Evolutionary conservation across 306 rosid species (phyloP).

Genomic region (Spatholobus suberectus): DNA sequence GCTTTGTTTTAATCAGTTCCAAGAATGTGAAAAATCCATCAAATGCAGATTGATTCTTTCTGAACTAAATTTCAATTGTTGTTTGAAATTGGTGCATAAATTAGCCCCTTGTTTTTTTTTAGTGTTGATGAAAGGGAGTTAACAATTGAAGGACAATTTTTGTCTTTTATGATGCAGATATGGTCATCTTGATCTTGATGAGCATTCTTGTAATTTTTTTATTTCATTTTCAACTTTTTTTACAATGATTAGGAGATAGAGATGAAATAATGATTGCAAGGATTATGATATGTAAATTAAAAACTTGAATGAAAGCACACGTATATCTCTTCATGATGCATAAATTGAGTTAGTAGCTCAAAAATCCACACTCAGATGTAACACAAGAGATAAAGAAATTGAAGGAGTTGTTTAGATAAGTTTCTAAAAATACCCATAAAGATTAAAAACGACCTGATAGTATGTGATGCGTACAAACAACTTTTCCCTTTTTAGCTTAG

Average conservation of each 20-base stretch:
- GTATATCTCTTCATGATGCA: constrained; percentile 21
- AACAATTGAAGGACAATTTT: not conserved
- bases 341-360: constrained; percentile 25
- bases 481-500: constrained; percentile 2
- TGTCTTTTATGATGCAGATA: constrained; percentile 26
- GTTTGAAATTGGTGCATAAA: too few relatives aligned
- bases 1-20: too few relatives aligned
- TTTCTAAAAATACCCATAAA: not conserved
- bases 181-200: constrained; percentile 37
- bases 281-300: constrained; percentile 39
- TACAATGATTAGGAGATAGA: constrained; percentile 32
- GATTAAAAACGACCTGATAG: constrained; percentile 22
- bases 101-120: too few relatives aligned
- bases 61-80: too few relatives aligned
- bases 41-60: too few relatives aligned
- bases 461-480: constrained; percentile 16
- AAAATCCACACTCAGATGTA: constrained; percentile 15
- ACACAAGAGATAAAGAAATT: constrained; percentile 18
- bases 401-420: constrained; percentile 31
- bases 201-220: constrained; percentile 38
- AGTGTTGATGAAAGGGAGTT: too few relatives aligned
- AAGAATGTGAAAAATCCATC: too few relatives aligned
- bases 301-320: constrained; percentile 35
- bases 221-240: constrained; percentile 23
- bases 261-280: constrained; percentile 48